phyloP scores from a whole-genome alignment of 345 rosid species.

The Eucalyptus lansdowneana region DNA sequence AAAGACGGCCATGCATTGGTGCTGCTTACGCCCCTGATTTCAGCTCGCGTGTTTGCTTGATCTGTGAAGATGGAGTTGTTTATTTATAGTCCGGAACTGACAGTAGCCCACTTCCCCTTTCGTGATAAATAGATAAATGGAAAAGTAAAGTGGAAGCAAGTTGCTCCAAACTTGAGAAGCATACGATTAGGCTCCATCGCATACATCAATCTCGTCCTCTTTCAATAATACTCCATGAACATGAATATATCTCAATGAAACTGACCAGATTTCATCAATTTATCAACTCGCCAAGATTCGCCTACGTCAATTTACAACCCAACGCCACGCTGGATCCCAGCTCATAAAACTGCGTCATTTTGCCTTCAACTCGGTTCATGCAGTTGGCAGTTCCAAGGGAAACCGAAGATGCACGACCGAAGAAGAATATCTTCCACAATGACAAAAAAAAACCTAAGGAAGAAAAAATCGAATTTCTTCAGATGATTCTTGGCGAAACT shows the following conservation, averaged over 20 bases:
- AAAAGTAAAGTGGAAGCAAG: background rate
- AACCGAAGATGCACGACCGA: background rate
- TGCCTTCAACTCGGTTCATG: background rate
- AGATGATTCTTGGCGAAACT: background rate
- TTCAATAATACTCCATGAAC: background rate
- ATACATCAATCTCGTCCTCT: background rate
- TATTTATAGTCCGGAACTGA: background rate
- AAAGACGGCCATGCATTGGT: background rate
- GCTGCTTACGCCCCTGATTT: background rate
- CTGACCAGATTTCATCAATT: background rate
- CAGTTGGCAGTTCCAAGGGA: background rate
- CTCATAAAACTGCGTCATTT: background rate
- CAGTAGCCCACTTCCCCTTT: background rate
- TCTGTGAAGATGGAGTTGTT: background rate
- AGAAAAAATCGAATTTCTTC: background rate
- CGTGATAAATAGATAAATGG: background rate
- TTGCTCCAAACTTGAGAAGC: background rate
- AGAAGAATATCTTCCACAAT: background rate
- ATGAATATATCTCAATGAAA: background rate
- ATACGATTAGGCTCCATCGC: background rate
- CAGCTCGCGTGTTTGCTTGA: background rate
- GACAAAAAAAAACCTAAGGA: accelerated
- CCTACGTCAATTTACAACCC: background rate
- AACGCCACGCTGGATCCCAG: background rate
- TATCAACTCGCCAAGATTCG: background rate